phyloP scores from a whole-genome alignment of 2,329 filamentous ascomycete genomes.

The Coniochaeta pulveracea region DNA sequence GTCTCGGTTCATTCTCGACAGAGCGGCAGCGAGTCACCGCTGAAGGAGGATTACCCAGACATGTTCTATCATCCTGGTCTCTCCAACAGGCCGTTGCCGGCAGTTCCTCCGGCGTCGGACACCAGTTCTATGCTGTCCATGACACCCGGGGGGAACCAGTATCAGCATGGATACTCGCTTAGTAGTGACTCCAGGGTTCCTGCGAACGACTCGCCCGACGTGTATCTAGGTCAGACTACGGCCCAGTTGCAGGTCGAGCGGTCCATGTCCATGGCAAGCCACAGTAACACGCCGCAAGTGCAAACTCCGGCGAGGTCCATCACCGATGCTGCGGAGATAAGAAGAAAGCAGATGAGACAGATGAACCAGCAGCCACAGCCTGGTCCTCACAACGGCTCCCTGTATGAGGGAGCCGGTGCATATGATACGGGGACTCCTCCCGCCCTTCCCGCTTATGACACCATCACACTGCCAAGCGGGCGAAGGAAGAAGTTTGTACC shows the following conservation, averaged over 20 bases:
- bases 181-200: conserved; percentile 32
- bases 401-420: conserved; percentile 42
- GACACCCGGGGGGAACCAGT: conserved; percentile 31
- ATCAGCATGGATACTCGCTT: conserved; percentile 37
- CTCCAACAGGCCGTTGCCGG: conserved; percentile 50
- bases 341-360: conserved; percentile 34
- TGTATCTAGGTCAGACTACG: conserved; percentile 28
- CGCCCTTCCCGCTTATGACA: conserved; percentile 56
- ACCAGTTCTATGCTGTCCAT: conserved; percentile 38
- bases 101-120: conserved; percentile 52
- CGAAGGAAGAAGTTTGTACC: conserved; percentile 78
- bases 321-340: conserved; percentile 76
- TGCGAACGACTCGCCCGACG: conserved; percentile 34
- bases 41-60: conserved; percentile 68
- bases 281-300: conserved; percentile 68
- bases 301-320: conserved; percentile 81
- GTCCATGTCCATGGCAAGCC: conserved; percentile 73
- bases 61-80: conserved; percentile 90
- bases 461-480: conserved; percentile 71
- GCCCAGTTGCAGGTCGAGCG: conserved; percentile 45
- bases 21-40: conserved; percentile 54
- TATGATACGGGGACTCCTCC: conserved; percentile 44
- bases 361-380: conserved; percentile 43
- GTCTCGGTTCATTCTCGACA: conserved; percentile 43
- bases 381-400: conserved; percentile 35